Evolutionary conservation across 2,329 filamentous ascomycete genomes (phyloP).

Genomic region (Ambrosiella xylebori): DNA sequence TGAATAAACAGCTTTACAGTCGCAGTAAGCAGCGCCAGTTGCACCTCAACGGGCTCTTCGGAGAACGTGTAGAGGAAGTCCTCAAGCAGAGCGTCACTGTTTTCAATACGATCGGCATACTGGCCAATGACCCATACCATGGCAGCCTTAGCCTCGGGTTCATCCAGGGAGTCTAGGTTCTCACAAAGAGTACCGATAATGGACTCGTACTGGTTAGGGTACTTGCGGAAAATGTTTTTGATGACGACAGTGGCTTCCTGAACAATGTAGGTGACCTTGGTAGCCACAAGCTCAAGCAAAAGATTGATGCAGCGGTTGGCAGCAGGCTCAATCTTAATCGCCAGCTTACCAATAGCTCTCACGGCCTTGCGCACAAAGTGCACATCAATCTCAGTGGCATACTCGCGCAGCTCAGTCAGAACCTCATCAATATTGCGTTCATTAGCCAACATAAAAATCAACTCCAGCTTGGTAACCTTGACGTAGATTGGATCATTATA

Average conservation of each 20-base stretch:
- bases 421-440: slow-evolving; percentile 94
- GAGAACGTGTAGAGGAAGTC: slow-evolving; percentile 89
- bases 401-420: slow-evolving; percentile 82
- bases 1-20: slow-evolving; percentile 98
- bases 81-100: slow-evolving; percentile 81
- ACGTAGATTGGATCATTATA: slow-evolving; percentile 99
- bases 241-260: slow-evolving; percentile 98
- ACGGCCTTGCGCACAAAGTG: slow-evolving; percentile 98
- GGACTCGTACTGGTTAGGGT: slow-evolving; percentile 95
- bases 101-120: slow-evolving; percentile 93
- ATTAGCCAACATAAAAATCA: slow-evolving; percentile 96
- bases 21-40: slow-evolving; percentile 82
- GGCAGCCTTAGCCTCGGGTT: slow-evolving; percentile 92
- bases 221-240: slow-evolving; percentile 97
- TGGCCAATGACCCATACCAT: slow-evolving; percentile 99
- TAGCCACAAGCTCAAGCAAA: slow-evolving; percentile 79
- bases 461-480: slow-evolving; percentile 94
- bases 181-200: slow-evolving; percentile 94
- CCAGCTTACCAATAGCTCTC: slow-evolving; percentile 89
- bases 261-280: slow-evolving; percentile 97
- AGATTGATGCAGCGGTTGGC: slow-evolving; percentile 83
- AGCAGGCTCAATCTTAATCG: slow-evolving; percentile 96
- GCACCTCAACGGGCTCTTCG: slow-evolving; percentile 89
- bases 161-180: slow-evolving; percentile 88
- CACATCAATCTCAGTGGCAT: slow-evolving; percentile 95